Base-by-base conservation (phyloP, 2,329 filamentous ascomycete species). In the Amylocarpus encephaloides region DNA sequence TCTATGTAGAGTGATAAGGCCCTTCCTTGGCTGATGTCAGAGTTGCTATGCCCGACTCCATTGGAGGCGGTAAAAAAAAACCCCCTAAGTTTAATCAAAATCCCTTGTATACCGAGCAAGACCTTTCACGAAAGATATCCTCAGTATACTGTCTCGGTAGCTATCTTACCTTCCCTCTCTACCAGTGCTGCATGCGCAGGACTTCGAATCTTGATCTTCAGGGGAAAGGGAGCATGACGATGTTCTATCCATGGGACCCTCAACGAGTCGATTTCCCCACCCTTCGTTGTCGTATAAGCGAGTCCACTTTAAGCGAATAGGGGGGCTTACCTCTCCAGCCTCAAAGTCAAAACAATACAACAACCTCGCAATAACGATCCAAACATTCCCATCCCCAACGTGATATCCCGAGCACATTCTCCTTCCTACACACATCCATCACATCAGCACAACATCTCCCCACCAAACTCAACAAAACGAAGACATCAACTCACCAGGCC, bases 341-440 rank as follows among this genome's bases (percentile, higher is more conserved):
- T 46, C 42, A 42, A 54, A 52, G 29, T 54, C 49, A 42, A 54
- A 54, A 38, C 52, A 54, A 26, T 54, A 54, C 5, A 54, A 15
- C 13, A 54, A 42, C 4, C 66, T 58, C 1, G 66, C 60, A 32
- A 64, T 49, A 26, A 57, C 64, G 19, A 68, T 60, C 51, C 65
- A 67, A 3, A 68, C 36, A 13, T 62, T 61, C 26, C 54, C 55
- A 10, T 64, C 57, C 4, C 62, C 67, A 26, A 69, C 51, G 33
- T 58, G 51, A 35, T 64, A 66, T 1, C 67, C 66, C 12, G 64
- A 62, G 44, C 67, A 68, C 7, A 67, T 53, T n/a, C 67, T 56
- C 12, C 67, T 32, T 15, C 50, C 50, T 52, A 42, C 5, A 7
- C 33, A 29, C 10, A 3, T 42, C 19, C 2, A 16, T 39, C 29